A percentile compares a stretch with the other conserved stretches of the same genome.
These are phyloP conservation scores for Gracilaria domingensis DNA, from an alignment of 23 red algal species.

Conservation along the genomic window DNA sequence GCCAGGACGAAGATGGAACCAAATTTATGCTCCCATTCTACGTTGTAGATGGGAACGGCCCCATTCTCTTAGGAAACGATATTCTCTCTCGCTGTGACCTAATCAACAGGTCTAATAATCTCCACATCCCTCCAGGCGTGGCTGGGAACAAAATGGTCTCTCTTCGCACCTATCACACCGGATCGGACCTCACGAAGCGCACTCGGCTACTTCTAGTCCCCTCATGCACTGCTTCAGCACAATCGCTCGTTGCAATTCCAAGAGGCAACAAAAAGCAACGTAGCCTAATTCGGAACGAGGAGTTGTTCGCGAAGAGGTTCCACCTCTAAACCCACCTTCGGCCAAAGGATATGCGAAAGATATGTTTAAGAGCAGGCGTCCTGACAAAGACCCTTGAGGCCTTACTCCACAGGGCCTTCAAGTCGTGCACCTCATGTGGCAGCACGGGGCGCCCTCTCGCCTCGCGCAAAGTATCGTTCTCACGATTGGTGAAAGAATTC, in stretches of 20 bases:
- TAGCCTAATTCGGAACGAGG: background rate
- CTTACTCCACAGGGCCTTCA: background rate
- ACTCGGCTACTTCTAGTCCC: no score
- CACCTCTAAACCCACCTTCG: background rate
- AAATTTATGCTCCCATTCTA: background rate
- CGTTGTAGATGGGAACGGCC: background rate
- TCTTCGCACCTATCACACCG: background rate
- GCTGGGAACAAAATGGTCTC: background rate
- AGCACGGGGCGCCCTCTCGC: no score
- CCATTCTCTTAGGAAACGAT: constrained; percentile 7
- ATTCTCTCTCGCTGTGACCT: background rate
- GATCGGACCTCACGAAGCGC: no score
- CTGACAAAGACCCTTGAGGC: background rate
- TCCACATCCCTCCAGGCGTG: background rate
- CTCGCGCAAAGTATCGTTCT: no score
- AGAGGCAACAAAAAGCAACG: no score
- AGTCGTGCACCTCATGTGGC: background rate
- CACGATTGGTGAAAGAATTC: no score
- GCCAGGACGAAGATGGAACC: background rate
- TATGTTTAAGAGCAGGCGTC: background rate
- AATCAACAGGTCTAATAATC: background rate
- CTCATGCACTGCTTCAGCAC: no score
- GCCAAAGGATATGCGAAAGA: background rate
- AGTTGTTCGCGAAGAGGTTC: background rate
- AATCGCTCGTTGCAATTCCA: no score